Evolutionary conservation across 139 green algal species (phyloP).

Genomic region (Bryopsis sp.): DNA sequence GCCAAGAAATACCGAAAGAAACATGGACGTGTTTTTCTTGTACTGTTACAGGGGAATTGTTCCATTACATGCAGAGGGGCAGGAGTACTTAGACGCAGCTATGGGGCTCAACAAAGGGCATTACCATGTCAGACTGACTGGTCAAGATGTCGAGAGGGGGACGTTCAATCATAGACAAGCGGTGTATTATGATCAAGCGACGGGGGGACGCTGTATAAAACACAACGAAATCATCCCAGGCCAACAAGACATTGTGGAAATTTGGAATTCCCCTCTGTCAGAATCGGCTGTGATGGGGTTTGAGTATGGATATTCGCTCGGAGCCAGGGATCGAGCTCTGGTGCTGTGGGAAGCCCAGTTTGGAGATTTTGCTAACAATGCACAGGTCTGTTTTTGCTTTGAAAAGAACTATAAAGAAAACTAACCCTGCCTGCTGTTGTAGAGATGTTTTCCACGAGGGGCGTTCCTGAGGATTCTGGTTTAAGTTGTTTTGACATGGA

Average conservation of each 20-base stretch:
- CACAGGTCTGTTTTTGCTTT: constrained; percentile 35
- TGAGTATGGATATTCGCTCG: constrained; percentile 75
- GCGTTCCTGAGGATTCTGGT: too few relatives aligned
- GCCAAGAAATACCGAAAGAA: too few relatives aligned
- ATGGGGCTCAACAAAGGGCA: constrained; percentile 41
- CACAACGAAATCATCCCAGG: constrained; percentile 46
- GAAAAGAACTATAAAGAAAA: too few relatives aligned
- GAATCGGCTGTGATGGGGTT: constrained; percentile 68
- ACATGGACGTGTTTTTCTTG: too few relatives aligned
- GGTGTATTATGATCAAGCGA: constrained; percentile 51
- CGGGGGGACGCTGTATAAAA: constrained; percentile 26
- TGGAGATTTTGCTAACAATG: constrained; percentile 85
- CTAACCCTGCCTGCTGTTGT: too few relatives aligned
- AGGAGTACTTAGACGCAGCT: not conserved
- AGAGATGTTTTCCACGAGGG: too few relatives aligned
- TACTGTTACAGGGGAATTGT: too few relatives aligned
- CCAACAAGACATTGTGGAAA: constrained; percentile 45
- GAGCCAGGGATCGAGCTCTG: constrained; percentile 33
- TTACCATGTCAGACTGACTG: constrained; percentile 53
- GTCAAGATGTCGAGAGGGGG: constrained; percentile 70
- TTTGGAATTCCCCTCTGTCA: constrained; percentile 52
- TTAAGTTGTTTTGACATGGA: too few relatives aligned
- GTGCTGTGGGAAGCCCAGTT: constrained; percentile 86
- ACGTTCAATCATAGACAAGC: constrained; percentile 77
- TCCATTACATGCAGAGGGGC: too few relatives aligned